Conservation (phyloP, 768 basidiomycete genomes). For the Lactarius trivialis region DNA sequence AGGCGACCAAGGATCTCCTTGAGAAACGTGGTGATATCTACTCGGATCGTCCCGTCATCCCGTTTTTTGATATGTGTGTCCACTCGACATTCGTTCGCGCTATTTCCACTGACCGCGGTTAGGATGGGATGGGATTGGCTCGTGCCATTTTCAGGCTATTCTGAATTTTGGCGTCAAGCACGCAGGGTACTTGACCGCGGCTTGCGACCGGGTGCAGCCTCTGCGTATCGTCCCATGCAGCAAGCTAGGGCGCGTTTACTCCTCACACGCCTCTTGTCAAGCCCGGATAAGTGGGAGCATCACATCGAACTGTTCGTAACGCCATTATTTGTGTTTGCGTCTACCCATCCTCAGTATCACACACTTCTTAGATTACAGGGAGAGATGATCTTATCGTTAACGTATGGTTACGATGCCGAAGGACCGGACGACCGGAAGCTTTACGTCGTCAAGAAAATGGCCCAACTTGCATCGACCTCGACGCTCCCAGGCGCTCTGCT, state of each 20-base stretch:
- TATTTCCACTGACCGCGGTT: neutral
- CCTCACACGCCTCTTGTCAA: neutral
- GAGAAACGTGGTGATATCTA: slow-evolving; percentile 44
- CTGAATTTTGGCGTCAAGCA: neutral
- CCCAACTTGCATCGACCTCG: neutral
- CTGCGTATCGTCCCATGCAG: slow-evolving; percentile 3
- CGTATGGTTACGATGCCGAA: slow-evolving; percentile 9
- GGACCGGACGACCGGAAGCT: neutral
- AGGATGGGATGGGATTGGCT: slow-evolving; percentile 3
- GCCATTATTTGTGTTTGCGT: no score
- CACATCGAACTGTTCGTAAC: slow-evolving; percentile 5
- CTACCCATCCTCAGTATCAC: neutral
- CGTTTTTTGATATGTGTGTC: neutral
- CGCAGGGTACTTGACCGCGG: slow-evolving; percentile 13
- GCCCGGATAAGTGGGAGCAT: neutral
- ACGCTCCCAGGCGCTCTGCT: slow-evolving; percentile 5
- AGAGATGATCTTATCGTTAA: slow-evolving; percentile 4
- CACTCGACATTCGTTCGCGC: neutral
- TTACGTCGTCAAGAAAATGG: neutral
- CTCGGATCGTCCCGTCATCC: slow-evolving; percentile 5
- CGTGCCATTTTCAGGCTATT: neutral
- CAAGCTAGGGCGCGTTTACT: neutral
- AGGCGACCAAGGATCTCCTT: slow-evolving; percentile 42
- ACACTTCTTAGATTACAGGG: slow-evolving; percentile 1
- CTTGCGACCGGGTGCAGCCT: neutral